phyloP scores from a whole-genome alignment of 257 asterid species.

The Solanum dulcamara region DNA sequence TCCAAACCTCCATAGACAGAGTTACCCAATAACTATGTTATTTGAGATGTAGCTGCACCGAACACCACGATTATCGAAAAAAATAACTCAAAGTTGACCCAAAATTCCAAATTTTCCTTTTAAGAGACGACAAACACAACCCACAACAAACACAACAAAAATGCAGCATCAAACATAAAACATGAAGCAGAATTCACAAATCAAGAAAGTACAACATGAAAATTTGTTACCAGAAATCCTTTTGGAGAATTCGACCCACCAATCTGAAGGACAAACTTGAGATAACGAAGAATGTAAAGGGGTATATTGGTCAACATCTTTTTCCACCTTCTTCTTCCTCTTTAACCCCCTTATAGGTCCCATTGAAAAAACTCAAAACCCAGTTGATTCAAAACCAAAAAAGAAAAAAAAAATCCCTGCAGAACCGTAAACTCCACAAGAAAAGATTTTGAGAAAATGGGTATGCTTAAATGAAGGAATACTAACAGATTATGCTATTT shows the following conservation, averaged over 20 bases:
- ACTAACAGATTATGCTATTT: neutral
- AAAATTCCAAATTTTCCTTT: neutral
- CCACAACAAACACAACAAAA: neutral
- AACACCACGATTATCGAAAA: neutral
- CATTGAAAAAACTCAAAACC: slow-evolving; percentile 1
- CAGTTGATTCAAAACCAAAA: neutral
- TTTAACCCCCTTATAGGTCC: slow-evolving; percentile 12
- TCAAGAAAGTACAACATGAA: neutral
- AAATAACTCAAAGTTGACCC: neutral
- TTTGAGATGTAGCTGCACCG: neutral
- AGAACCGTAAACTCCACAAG: neutral
- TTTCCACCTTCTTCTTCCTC: slow-evolving; percentile 4
- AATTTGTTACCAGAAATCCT: slow-evolving; percentile 6
- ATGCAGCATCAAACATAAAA: neutral
- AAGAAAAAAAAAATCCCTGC: neutral
- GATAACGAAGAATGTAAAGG: neutral
- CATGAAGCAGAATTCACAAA: neutral
- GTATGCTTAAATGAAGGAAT: neutral
- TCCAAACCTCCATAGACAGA: neutral
- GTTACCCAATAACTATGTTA: neutral
- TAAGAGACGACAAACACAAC: neutral
- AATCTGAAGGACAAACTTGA: slow-evolving; percentile 5
- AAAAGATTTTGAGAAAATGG: neutral
- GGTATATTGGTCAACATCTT: slow-evolving; percentile 4
- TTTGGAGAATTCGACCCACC: slow-evolving; percentile 19